Evolutionary conservation across 1,139 yeast species (phyloP).

Genomic region (Taphrina betulina): DNA sequence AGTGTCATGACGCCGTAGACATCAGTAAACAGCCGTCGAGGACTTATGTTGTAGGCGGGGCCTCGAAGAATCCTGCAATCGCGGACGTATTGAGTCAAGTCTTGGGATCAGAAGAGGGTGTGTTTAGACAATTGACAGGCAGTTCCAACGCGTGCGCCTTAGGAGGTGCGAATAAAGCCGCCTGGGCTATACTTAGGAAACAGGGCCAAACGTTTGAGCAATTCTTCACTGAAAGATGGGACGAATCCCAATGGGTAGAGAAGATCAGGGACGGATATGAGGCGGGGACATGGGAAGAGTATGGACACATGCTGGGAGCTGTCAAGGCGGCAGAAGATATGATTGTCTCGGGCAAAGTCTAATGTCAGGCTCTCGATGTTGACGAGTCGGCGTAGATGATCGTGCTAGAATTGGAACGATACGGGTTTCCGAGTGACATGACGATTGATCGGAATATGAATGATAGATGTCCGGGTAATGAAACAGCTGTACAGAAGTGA

Average conservation of each 20-base stretch:
- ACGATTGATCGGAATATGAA: no score
- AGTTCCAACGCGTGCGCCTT: constrained; percentile 88
- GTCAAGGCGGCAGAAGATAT: constrained; percentile 29
- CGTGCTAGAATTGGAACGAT: no score
- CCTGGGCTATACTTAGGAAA: constrained; percentile 56
- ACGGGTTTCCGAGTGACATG: no score
- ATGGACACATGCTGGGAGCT: constrained; percentile 34
- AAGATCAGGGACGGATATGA: constrained; percentile 36
- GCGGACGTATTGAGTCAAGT: constrained; percentile 68
- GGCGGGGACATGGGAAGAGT: constrained; percentile 37
- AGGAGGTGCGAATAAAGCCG: constrained; percentile 90
- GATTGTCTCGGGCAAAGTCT: constrained; percentile 17
- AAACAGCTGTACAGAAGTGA: no score
- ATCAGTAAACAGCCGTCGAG: constrained; percentile 42
- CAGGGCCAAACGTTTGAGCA: constrained; percentile 43
- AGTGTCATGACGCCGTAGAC: constrained; percentile 20
- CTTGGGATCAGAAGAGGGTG: constrained; percentile 62
- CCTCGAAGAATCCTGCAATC: constrained; percentile 68
- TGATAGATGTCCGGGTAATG: no score
- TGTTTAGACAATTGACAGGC: constrained; percentile 59
- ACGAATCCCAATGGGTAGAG: constrained; percentile 48
- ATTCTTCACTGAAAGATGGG: constrained; percentile 51
- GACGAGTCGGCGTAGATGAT: no score
- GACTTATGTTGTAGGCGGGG: constrained; percentile 85
- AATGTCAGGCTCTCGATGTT: no score